Conservation (phyloP, 768 basidiomycete species). For the Polyporus arcularius region DNA sequence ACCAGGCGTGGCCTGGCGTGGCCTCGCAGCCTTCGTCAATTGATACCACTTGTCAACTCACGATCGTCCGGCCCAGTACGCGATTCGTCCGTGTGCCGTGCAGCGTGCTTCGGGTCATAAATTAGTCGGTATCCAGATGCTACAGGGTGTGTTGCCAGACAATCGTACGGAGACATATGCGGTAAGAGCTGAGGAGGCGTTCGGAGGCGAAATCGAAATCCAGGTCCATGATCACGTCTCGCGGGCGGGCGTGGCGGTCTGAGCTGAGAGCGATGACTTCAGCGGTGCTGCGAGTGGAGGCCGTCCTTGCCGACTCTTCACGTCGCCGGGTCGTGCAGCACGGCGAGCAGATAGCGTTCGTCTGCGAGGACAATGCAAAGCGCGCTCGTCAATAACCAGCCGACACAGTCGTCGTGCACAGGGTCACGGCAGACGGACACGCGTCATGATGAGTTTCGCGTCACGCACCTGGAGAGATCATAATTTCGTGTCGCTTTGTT, state of each 20-base stretch:
- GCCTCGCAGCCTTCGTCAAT: too few species aligned
- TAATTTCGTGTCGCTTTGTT: constrained; percentile 87
- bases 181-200: neutral
- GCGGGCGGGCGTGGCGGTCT: too few species aligned
- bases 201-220: neutral
- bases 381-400: neutral
- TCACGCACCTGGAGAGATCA: constrained; percentile 86
- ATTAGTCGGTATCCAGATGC: constrained; percentile 18
- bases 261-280: neutral
- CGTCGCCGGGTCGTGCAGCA: constrained; percentile 75
- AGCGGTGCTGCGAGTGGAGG: neutral
- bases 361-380: constrained; percentile 43
- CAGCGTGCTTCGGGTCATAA: neutral
- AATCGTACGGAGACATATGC: constrained; percentile 11
- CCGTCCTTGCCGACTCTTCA: constrained; percentile 26
- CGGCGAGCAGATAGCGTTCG: constrained; percentile 77
- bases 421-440: neutral
- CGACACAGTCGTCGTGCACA: neutral
- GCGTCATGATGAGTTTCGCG: constrained; percentile 10
- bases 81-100: neutral
- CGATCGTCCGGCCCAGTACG: neutral
- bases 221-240: neutral
- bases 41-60: too few species aligned
- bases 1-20: neutral
- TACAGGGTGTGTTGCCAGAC: constrained; percentile 5